phyloP scores from a whole-genome alignment of 2,329 filamentous ascomycete species.

The Helminthosporium solani region DNA sequence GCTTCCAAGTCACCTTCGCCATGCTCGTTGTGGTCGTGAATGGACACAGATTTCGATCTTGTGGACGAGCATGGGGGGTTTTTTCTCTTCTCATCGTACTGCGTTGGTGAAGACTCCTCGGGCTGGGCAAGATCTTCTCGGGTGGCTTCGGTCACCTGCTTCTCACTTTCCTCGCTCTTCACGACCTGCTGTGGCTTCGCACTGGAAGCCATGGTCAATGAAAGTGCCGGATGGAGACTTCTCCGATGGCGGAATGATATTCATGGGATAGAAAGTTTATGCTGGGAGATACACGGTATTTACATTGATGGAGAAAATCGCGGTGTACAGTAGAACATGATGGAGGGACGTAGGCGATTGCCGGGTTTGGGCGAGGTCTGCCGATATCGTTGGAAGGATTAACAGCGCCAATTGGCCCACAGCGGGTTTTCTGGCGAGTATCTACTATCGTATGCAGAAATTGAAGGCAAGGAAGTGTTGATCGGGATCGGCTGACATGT shows the following conservation, averaged over 20 bases:
- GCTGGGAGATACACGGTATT: not conserved
- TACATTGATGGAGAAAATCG: not conserved
- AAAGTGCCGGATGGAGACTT: not conserved
- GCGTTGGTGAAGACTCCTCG: not conserved
- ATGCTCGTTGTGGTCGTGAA: conserved; percentile 5
- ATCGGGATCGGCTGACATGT: too few species aligned
- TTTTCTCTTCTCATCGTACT: not conserved
- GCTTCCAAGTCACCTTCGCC: conserved; percentile 15
- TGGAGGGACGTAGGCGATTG: not conserved
- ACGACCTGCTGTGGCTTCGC: not conserved
- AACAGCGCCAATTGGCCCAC: not conserved
- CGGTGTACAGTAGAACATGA: not conserved
- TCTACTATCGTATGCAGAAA: too few species aligned
- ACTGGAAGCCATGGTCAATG: not conserved
- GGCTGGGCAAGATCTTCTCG: too few species aligned
- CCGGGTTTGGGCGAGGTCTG: conserved; percentile 3
- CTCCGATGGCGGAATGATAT: not conserved
- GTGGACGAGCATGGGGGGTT: not conserved
- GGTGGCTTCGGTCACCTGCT: not conserved
- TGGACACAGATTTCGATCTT: not conserved
- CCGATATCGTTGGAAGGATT: not conserved
- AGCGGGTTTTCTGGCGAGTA: not conserved
- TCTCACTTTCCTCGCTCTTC: not conserved
- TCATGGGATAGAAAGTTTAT: not conserved
- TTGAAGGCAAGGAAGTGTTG: too few species aligned